A percentile compares a stretch with the other conserved stretches of the same genome.
These are phyloP conservation scores for Phytophthora constricta DNA, from an alignment of 352 stramenopile species.

Conservation along the genomic window DNA sequence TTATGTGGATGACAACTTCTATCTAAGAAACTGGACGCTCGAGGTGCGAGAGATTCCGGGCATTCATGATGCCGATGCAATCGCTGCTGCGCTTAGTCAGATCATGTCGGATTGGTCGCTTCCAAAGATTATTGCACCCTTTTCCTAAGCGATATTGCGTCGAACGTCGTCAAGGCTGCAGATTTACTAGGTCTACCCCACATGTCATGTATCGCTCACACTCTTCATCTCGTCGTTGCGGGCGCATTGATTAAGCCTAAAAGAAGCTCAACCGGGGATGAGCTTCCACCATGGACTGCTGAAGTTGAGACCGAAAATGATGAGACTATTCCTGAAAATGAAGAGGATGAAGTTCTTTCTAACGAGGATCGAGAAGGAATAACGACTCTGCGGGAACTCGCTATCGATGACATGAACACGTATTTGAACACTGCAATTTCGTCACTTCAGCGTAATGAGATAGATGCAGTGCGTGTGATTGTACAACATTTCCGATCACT, in stretches of 20 bases:
- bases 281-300: not conserved
- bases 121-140: not conserved
- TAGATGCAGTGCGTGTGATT: conserved; percentile 5
- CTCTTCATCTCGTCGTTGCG: conserved; percentile 20
- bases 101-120: conserved; percentile 8
- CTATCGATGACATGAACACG: conserved; percentile 10
- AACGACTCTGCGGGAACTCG: conserved; percentile 4
- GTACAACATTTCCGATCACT: conserved; percentile 20
- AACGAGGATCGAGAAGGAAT: conserved; percentile 7
- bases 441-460: not conserved
- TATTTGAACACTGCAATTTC: conserved; percentile 7
- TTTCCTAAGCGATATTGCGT: conserved; percentile 3
- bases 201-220: conserved; percentile 19
- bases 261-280: not conserved
- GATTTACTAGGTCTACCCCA: not conserved
- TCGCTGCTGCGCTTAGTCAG: conserved; percentile 4
- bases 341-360: conserved; percentile 17
- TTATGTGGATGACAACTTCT: conserved; percentile 1
- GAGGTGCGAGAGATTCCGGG: conserved; percentile 14
- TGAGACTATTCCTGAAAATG: not conserved
- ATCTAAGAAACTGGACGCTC: conserved; percentile 11
- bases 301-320: not conserved
- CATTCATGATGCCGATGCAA: conserved; percentile 6
- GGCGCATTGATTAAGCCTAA: conserved; percentile 13
- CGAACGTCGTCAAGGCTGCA: conserved; percentile 13